Evolutionary conservation across 2,329 filamentous ascomycete genomes (phyloP).

Genomic region (Diplodia scrobiculata): DNA sequence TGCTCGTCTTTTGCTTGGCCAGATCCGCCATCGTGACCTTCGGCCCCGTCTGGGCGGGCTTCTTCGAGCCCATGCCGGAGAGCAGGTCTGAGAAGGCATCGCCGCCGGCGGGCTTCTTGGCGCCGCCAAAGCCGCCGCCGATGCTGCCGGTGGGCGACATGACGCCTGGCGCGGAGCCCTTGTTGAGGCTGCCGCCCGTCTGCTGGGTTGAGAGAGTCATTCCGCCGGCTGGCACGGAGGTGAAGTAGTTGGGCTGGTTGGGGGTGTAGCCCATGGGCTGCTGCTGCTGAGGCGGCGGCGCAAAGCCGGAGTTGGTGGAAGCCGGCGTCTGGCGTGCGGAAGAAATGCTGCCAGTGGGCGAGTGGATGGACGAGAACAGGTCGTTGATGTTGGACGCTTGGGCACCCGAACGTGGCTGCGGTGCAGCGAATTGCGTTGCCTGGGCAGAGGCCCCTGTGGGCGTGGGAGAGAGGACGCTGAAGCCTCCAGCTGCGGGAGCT

Average conservation of each 20-base stretch:
- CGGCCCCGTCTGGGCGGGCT: constrained; percentile 62
- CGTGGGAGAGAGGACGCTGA: constrained; percentile 38
- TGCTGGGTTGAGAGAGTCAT: constrained; percentile 37
- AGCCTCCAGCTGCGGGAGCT: constrained; percentile 34
- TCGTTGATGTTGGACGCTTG: constrained; percentile 79
- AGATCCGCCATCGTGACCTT: constrained; percentile 87
- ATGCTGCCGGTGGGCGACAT: constrained; percentile 42
- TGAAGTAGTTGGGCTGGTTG: constrained; percentile 89
- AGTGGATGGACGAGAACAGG: constrained; percentile 81
- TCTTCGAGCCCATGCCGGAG: constrained; percentile 68
- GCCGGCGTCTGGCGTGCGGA: constrained; percentile 54
- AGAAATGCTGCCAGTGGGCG: constrained; percentile 60
- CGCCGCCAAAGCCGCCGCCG: constrained; percentile 39
- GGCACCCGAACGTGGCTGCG: constrained; percentile 80
- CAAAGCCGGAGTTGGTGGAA: constrained; percentile 39
- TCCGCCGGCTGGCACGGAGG: constrained; percentile 62
- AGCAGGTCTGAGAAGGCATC: constrained; percentile 92
- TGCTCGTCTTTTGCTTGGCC: constrained; percentile 96
- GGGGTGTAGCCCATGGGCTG: constrained; percentile 69
- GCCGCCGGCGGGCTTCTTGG: constrained; percentile 59
- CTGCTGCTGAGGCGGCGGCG: constrained; percentile 47
- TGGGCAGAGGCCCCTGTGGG: not conserved
- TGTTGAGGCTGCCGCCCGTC: constrained; percentile 37
- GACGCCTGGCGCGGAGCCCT: constrained; percentile 43
- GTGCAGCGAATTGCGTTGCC: constrained; percentile 73